phyloP scores from a whole-genome alignment of 305 asterid species.

The Fraxinus paxiana region DNA sequence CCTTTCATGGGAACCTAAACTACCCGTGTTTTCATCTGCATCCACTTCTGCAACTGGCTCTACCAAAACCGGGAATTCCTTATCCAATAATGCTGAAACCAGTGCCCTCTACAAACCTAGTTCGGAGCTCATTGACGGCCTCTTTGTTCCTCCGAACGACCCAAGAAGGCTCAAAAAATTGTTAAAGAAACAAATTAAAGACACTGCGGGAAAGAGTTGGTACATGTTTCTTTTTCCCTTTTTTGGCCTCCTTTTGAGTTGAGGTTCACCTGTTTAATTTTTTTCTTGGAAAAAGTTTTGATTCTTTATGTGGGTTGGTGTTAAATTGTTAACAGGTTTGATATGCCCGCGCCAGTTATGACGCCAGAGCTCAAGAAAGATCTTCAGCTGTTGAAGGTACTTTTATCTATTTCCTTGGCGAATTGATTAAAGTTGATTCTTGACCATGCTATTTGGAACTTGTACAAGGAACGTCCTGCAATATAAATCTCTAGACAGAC shows the following conservation, averaged over 20 bases:
- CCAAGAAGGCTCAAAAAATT: slow-evolving; percentile 67
- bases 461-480: not conserved
- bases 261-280: not conserved
- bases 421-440: slow-evolving; percentile 41
- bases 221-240: slow-evolving; percentile 9
- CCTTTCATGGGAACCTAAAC: slow-evolving; percentile 73
- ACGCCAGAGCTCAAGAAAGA: not conserved
- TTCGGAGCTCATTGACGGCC: slow-evolving; percentile 70
- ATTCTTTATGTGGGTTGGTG: not conserved
- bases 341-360: not conserved
- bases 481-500: not conserved
- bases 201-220: slow-evolving; percentile 84
- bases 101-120: slow-evolving; percentile 37
- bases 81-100: slow-evolving; percentile 16
- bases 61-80: slow-evolving; percentile 7
- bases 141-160: slow-evolving; percentile 69
- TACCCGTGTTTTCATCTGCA: slow-evolving; percentile 35
- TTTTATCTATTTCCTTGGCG: not conserved
- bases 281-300: not conserved
- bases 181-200: slow-evolving; percentile 61
- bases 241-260: not conserved
- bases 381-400: not conserved
- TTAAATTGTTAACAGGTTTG: slow-evolving; percentile 3
- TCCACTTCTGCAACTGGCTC: not conserved
- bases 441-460: not conserved